phyloP scores from a whole-genome alignment of 2,329 filamentous ascomycete species.

The Aureobasidium subglaciale region DNA sequence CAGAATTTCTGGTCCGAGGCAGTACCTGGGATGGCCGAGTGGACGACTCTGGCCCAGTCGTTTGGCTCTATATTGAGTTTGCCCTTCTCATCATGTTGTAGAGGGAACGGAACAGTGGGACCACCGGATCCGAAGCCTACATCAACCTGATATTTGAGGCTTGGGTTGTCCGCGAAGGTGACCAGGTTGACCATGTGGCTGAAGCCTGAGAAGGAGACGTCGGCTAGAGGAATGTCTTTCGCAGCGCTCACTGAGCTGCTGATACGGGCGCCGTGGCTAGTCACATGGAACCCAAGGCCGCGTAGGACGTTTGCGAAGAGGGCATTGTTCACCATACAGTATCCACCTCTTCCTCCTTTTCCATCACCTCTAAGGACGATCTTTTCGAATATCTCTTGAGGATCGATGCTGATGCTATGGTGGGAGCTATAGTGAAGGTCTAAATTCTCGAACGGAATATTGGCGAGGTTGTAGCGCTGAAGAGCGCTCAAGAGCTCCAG shows the following conservation, averaged over 20 bases:
- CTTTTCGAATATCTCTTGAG: constrained; percentile 46
- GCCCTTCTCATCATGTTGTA: not conserved
- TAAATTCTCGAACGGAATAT: constrained; percentile 52
- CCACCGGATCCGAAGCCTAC: constrained; percentile 36
- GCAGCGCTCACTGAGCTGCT: constrained; percentile 37
- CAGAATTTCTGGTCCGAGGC: constrained; percentile 34
- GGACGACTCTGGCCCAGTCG: not conserved
- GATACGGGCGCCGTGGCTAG: constrained; percentile 36
- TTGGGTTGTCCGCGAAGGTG: constrained; percentile 26
- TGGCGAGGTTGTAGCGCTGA: constrained; percentile 35
- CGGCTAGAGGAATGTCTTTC: constrained; percentile 35
- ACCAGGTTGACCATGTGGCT: constrained; percentile 42
- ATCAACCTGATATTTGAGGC: constrained; percentile 33
- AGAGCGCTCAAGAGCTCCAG: constrained; percentile 24
- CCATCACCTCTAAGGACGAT: constrained; percentile 33
- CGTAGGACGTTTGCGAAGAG: constrained; percentile 47
- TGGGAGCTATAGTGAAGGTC: constrained; percentile 47
- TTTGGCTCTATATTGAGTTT: not conserved
- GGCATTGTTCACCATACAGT: constrained; percentile 55
- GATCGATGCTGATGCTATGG: constrained; percentile 43
- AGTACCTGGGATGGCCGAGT: constrained; percentile 21
- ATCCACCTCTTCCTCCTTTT: constrained; percentile 44
- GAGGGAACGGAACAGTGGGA: constrained; percentile 29
- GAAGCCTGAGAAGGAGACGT: constrained; percentile 23
- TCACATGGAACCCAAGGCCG: constrained; percentile 44